These are phyloP conservation scores for Pyrus hybrid DNA, from an alignment of 331 rosid species.

Conservation along the genomic window DNA sequence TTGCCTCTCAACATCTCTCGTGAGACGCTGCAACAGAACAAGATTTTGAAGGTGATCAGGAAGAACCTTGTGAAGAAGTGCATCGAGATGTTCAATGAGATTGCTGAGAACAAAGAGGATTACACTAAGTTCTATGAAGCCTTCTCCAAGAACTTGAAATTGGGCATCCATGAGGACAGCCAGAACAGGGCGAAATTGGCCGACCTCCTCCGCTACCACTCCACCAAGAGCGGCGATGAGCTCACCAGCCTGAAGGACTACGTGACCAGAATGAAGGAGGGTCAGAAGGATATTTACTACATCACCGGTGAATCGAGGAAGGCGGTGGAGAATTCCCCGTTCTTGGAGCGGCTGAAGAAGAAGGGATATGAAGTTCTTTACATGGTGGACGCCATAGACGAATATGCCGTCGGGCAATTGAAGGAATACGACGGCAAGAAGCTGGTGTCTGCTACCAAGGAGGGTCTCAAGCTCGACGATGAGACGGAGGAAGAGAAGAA, in stretches of 20 bases:
- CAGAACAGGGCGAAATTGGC: constrained; percentile 58
- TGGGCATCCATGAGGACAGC: constrained; percentile 67
- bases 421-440: constrained; percentile 68
- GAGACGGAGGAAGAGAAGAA: constrained; percentile 52
- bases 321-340: constrained; percentile 65
- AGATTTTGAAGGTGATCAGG: constrained; percentile 62
- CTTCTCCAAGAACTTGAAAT: constrained; percentile 56
- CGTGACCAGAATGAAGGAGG: constrained; percentile 59
- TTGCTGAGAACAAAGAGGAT: constrained; percentile 61
- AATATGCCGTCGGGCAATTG: constrained; percentile 53
- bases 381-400: constrained; percentile 67
- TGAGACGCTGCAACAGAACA: constrained; percentile 60
- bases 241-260: constrained; percentile 62
- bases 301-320: constrained; percentile 67
- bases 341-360: constrained; percentile 59
- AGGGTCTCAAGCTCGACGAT: constrained; percentile 53
- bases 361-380: constrained; percentile 56
- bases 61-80: constrained; percentile 67
- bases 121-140: constrained; percentile 54
- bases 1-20: constrained; percentile 69
- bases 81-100: constrained; percentile 70
- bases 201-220: constrained; percentile 52
- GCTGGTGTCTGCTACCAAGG: constrained; percentile 60
- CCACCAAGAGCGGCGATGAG: constrained; percentile 65
- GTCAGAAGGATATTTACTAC: constrained; percentile 60